These are phyloP conservation scores for Anthracocystis setariae DNA, from an alignment of 1,284 basidiomycete genomes.

Conservation along the genomic window DNA sequence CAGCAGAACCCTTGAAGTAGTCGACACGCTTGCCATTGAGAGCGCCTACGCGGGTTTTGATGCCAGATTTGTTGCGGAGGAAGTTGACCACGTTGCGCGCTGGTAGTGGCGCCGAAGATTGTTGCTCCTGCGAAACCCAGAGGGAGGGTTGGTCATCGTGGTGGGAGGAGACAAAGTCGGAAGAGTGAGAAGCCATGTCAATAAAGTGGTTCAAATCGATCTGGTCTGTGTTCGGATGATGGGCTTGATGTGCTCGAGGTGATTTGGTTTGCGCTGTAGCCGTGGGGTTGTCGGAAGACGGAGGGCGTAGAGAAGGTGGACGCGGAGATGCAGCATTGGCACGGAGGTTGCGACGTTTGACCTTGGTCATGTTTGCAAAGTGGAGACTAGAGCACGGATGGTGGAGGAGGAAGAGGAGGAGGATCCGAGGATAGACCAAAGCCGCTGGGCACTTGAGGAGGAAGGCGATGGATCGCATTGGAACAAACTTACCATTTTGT, in stretches of 20 bases:
- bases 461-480: conserved; percentile 6
- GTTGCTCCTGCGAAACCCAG: conserved; percentile 55
- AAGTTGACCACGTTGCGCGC: conserved; percentile 61
- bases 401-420: not conserved
- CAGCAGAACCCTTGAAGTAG: conserved; percentile 84
- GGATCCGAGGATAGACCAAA: no score
- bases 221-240: conserved; percentile 7
- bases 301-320: not conserved
- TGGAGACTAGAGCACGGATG: not conserved
- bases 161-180: conserved; percentile 13
- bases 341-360: conserved; percentile 34
- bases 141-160: conserved; percentile 17
- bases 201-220: conserved; percentile 29
- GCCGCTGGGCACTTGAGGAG: not conserved
- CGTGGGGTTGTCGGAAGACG: not conserved
- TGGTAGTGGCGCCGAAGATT: conserved; percentile 56
- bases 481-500: conserved; percentile 11
- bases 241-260: no score
- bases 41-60: conserved; percentile 88
- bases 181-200: conserved; percentile 31
- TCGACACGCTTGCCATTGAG: conserved; percentile 94
- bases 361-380: conserved; percentile 23
- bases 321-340: conserved; percentile 7
- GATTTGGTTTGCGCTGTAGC: no score
- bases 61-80: conserved; percentile 73